Evolutionary conservation across 202 grass and related monocot genomes (phyloP), one percentile per base, ranked within the genome.

Genomic region (Schoenoplectus triqueter): DNA sequence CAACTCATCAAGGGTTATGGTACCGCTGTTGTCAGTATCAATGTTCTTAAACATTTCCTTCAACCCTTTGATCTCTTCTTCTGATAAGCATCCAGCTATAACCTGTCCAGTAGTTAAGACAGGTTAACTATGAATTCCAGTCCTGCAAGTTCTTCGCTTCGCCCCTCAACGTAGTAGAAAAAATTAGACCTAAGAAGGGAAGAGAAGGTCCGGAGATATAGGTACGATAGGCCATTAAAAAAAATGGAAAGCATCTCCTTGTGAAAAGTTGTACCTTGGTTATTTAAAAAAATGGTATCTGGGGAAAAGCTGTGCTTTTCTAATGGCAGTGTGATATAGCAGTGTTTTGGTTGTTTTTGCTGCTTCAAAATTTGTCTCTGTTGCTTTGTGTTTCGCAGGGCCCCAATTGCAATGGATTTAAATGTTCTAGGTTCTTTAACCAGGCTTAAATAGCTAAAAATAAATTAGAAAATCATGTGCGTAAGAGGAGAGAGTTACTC

Each of bases 11-110:
- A 97, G 89, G 0, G 91, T 93, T 57, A 97, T 97, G 44, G 88
- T 92, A 5, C 91, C 89, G 11, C 88, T 97, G 57, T 92, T 92
- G 18, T 96, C 94, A 39, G 87, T 93, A 78, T 96, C 94, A 0
- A 96, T 93, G 87, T 82, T 96, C 82, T 96, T 93, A 64, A 96
- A 96, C 94, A 92, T 92, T 81, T 92, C 88, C 74, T 93, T 93
- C 6, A 96, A 84, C 10, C 94, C 94, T 20, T 85, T 88, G 77
- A 96, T 93, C 63, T 96, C 94, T 82, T 93, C 94, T 83, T 96
- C 94, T 7, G 88, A 93, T 55, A 93, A 86, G 69, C 94, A 96
- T 69, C 94, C 94, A 3, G 94, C 91, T 78, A 97, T 93, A 47
- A 97, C 84, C 91, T 93, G 18, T 60, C 14, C 73, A 77, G 54